Base-by-base conservation (phyloP, 495 filamentous ascomycete species). In the Aspergillus incahuasiensis region DNA sequence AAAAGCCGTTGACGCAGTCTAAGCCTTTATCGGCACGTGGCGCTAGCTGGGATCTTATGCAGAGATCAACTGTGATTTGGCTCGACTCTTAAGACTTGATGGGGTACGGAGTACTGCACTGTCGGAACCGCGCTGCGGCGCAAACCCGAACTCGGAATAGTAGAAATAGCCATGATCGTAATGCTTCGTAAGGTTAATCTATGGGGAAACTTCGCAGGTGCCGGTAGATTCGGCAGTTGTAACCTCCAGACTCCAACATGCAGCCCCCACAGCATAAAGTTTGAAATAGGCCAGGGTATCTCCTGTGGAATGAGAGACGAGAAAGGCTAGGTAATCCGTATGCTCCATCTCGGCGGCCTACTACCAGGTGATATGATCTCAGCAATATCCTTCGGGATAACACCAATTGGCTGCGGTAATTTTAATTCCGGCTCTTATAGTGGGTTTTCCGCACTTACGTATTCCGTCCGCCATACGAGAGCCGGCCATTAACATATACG, bases 11-110 rank as follows among this genome's bases (percentile, higher is more conserved):
- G 68, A 69, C 68, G 64, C 63, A 74, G 69, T 68, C 69, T 12
- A 72, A 67, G 68, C 68, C 63, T 68, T 73, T 61, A 66, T 55
- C 59, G 63, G 66, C 72, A 73, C 68, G 72, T 75, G 72, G 72
- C 70, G 69, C 69, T 75, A 71, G 66, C 70, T 65, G 60, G 68
- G 69, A 71, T 75, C 68, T 65, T 69, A 74, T 64, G 57, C 32
- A 63, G 54, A 50, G 52, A 57, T 41, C 43, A 35, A 35, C 13
- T 7, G 58, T 35, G 6, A 35, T 2, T 35, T 35, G 32, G 32
- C 12, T 35, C 9, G 8, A 35, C 6, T 35, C n/a, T 28, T 28
- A 8, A 28, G 25, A 28, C 25, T 28, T 45, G 48, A 38, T 48
- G 46, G 24, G 30, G 46, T 48, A 48, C 11, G 46, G 34, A 22